Percentiles rank a stretch among this genome's conserved stretches.
Conservation (phyloP, 129 eudicot genomes). For the Gnaphalium uliginosum region DNA sequence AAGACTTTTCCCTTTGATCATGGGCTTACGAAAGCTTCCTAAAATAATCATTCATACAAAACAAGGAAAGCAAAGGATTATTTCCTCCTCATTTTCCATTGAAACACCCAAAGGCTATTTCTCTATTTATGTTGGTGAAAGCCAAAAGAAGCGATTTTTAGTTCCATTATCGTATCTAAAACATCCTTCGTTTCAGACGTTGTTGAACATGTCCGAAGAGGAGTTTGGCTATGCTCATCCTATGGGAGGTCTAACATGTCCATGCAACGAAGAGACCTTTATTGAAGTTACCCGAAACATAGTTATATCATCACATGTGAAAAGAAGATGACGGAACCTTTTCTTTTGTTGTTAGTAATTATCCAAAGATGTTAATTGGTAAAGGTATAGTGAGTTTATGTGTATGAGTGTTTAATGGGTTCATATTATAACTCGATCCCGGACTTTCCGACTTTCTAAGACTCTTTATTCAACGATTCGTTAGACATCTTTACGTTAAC, state of each 20-base stretch:
- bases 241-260: conserved; percentile 39
- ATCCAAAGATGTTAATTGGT: background rate
- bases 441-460: no score
- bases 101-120: conserved; percentile 24
- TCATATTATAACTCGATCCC: no score
- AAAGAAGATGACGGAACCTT: background rate
- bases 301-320: background rate
- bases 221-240: conserved; percentile 33
- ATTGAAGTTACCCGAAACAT: conserved; percentile 15
- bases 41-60: background rate
- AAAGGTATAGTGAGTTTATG: background rate
- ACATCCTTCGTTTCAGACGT: conserved; percentile 32
- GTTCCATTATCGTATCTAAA: conserved; percentile 16
- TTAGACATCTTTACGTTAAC: no score
- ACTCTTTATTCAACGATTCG: no score
- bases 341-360: background rate
- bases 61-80: background rate
- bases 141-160: conserved; percentile 21
- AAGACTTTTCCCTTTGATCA: background rate
- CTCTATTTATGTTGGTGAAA: conserved; percentile 29
- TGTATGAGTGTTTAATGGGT: no score
- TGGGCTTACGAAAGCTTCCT: conserved; percentile 9
- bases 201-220: conserved; percentile 2
- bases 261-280: conserved; percentile 38
- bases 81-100: background rate